Percentiles rank a stretch among this genome's conserved stretches.
Conservation (phyloP, 2,329 filamentous ascomycete genomes). For the Emergomyces orientalis region DNA sequence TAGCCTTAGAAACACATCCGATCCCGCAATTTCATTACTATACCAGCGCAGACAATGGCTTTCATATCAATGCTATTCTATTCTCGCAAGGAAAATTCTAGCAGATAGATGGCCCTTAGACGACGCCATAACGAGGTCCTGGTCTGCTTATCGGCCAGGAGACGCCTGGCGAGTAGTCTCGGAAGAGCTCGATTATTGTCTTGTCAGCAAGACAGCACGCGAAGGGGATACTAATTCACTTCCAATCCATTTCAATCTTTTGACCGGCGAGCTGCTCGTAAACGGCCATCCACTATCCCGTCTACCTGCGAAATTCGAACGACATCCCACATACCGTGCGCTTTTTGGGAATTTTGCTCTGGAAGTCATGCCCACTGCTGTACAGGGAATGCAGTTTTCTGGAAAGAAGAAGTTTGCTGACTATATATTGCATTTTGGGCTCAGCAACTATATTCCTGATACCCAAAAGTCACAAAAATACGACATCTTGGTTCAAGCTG, state of each 20-base stretch:
- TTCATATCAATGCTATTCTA: constrained; percentile 13
- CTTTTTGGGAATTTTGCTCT: constrained; percentile 26
- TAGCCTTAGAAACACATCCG: constrained; percentile 1
- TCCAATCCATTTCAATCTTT: constrained; percentile 23
- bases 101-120: constrained; percentile 17
- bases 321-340: constrained; percentile 18
- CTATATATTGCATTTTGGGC: constrained; percentile 19
- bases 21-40: constrained; percentile 14
- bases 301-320: constrained; percentile 22
- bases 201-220: constrained; percentile 10
- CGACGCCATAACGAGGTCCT: constrained; percentile 19
- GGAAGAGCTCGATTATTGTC: constrained; percentile 13
- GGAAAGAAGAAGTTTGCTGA: constrained; percentile 23
- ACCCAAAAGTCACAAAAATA: constrained; percentile 6
- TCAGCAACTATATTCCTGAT: background rate
- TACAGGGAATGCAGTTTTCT: constrained; percentile 45
- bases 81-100: constrained; percentile 15
- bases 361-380: constrained; percentile 30
- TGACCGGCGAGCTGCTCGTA: constrained; percentile 28
- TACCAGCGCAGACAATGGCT: constrained; percentile 20
- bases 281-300: constrained; percentile 24
- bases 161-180: constrained; percentile 19
- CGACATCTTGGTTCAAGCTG: constrained; percentile 28
- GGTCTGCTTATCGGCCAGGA: constrained; percentile 22
- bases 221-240: background rate